phyloP scores from a whole-genome alignment of 75 land plant species.

The Adiantum capillusveneris region DNA sequence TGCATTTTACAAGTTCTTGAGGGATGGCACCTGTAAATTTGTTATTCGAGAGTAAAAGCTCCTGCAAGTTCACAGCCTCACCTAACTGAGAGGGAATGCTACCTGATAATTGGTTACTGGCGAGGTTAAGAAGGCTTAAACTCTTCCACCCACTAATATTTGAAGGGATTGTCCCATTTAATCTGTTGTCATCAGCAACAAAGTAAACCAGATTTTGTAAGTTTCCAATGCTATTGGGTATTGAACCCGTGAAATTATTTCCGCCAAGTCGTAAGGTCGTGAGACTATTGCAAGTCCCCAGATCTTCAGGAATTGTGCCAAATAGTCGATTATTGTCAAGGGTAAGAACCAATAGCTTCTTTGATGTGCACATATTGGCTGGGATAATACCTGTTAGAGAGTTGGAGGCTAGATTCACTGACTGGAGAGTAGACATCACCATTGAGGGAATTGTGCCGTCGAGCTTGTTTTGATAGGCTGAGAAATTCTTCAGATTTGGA shows the following conservation, averaged over 20 bases:
- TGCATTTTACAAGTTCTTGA: conserved; percentile 29
- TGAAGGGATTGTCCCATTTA: conserved; percentile 51
- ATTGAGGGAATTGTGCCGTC: conserved; percentile 58
- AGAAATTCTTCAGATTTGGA: conserved; percentile 39
- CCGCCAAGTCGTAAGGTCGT: conserved; percentile 57
- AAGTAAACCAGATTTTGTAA: conserved; percentile 60
- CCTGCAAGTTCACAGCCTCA: conserved; percentile 46
- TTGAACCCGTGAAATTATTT: conserved; percentile 45
- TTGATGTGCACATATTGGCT: conserved; percentile 46
- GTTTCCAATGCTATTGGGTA: conserved; percentile 58
- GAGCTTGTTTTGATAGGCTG: conserved; percentile 61
- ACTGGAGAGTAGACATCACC: conserved; percentile 28
- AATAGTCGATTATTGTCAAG: conserved; percentile 42
- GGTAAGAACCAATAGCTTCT: conserved; percentile 40
- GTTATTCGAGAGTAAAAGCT: conserved; percentile 52
- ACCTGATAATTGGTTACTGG: conserved; percentile 56
- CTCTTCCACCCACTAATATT: conserved; percentile 54
- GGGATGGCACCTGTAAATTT: conserved; percentile 61
- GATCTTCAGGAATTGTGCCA: conserved; percentile 43
- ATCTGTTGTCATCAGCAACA: conserved; percentile 51
- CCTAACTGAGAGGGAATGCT: conserved; percentile 53
- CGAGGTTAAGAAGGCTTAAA: conserved; percentile 67
- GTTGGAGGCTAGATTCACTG: conserved; percentile 64
- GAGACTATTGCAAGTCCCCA: conserved; percentile 52
- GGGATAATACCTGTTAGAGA: conserved; percentile 57